Evolutionary conservation across 2,329 filamentous ascomycete species (phyloP), one percentile per base, ranked within the genome.

Genomic region (Nothopassalora personata): DNA sequence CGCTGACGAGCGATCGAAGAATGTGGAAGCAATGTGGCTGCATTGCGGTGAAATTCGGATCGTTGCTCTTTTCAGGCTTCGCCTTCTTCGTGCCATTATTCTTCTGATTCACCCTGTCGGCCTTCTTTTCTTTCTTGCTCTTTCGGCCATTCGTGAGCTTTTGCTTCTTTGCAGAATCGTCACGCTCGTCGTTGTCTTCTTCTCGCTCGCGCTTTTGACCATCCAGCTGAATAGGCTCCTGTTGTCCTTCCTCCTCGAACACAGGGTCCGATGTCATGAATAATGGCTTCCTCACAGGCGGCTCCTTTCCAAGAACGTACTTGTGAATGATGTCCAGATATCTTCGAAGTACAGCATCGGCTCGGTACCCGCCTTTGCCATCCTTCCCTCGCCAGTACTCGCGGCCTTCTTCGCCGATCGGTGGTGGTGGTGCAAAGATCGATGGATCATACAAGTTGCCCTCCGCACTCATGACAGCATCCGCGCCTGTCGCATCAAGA

Each of bases 401-500:
- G 60, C 88, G 81, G 0, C 85, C 85, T 72, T 90, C 85, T 50
- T 85, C 74, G 0, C 86, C 88, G 0, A 78, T 68, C 0, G 82
- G 72, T 0, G 91, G 91, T 15, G 85, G 80, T 33, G 79, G 76
- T 13, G 87, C 85, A 70, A 99, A 99, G 47, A 99, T 88, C 1
- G 85, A 86, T 0, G 94, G 94, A 71, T 99, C 91, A 70, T 91
- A 93, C 0, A 99, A 81, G 71, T 97, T 96, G 0, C 91, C 94
- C 75, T 99, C 94, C 5, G 94, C 94, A 66, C 88, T 93, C 94
- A 99, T 97, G 54, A 99, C 85, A 18, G 83, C 94, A 73, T 99
- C 94, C 1, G 87, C 93, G 0, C 92, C 91, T 0, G 94, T 99
- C 4, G 81, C 90, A 53, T 86, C 83, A 19, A 99, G 77, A 70